phyloP scores from a whole-genome alignment of 2,329 filamentous ascomycete genomes.

The Fusarium algeriense region DNA sequence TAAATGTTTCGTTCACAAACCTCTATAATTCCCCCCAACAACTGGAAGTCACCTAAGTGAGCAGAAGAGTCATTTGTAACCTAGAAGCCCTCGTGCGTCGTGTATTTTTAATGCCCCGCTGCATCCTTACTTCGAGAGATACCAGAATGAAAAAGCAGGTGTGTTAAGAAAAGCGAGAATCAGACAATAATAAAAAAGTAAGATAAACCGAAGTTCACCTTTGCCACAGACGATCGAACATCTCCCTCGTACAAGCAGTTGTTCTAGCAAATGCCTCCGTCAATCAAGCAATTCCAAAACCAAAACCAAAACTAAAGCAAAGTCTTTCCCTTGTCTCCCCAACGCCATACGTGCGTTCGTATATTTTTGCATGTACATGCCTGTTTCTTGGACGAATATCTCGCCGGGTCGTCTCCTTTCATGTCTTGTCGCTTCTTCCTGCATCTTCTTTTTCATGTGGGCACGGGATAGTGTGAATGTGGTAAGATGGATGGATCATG shows the following conservation, averaged over 20 bases:
- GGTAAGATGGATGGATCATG: constrained; percentile 34
- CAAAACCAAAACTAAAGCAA: constrained; percentile 13
- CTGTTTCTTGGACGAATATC: constrained; percentile 21
- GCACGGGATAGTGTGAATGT: constrained; percentile 31
- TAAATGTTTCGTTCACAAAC: constrained; percentile 10
- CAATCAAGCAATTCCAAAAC: constrained; percentile 28
- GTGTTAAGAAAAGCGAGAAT: constrained; percentile 30
- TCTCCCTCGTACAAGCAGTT: constrained; percentile 4
- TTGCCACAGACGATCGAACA: constrained; percentile 17
- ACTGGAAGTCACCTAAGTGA: constrained; percentile 1
- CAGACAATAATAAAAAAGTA: constrained; percentile 4
- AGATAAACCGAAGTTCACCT: constrained; percentile 21
- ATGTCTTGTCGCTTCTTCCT: constrained; percentile 27
- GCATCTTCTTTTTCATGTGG: constrained; percentile 32
- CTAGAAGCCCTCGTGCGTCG: constrained; percentile 34
- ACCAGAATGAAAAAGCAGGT: constrained; percentile 32
- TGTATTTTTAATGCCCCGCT: constrained; percentile 46
- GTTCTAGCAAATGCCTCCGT: constrained; percentile 12
- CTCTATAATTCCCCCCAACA: constrained; percentile 24
- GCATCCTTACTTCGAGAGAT: constrained; percentile 30
- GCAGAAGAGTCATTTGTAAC: constrained; percentile 12
- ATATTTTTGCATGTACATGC: constrained; percentile 33
- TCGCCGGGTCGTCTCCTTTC: constrained; percentile 15
- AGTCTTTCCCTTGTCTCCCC: constrained; percentile 42
- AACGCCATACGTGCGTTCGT: constrained; percentile 49